Conservation (phyloP, 2,329 filamentous ascomycete genomes). For the Fusarium cyanostomum region DNA sequence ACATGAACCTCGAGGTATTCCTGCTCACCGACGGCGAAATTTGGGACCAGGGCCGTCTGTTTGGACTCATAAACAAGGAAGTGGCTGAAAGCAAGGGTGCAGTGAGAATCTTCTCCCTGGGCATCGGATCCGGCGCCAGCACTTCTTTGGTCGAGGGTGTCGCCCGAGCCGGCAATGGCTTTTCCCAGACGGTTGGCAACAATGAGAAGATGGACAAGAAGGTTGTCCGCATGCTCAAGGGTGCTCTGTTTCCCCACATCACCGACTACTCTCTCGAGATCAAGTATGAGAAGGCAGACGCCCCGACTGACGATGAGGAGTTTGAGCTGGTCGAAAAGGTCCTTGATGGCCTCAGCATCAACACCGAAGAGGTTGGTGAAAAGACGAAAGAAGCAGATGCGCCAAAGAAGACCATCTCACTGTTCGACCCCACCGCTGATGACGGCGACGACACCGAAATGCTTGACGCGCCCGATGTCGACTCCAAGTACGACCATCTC, state of each 20-base stretch:
- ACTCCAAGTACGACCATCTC: conserved; percentile 59
- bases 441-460: conserved; percentile 52
- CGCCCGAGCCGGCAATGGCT: conserved; percentile 64
- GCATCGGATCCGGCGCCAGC: conserved; percentile 62
- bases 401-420: conserved; percentile 60
- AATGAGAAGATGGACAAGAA: conserved; percentile 74
- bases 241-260: conserved; percentile 72
- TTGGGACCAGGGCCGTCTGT: conserved; percentile 56
- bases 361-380: conserved; percentile 20
- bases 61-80: conserved; percentile 56
- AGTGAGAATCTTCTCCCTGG: conserved; percentile 64
- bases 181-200: conserved; percentile 68
- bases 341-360: conserved; percentile 57
- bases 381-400: conserved; percentile 10
- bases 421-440: conserved; percentile 63
- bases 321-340: conserved; percentile 72
- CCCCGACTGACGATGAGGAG: conserved; percentile 54
- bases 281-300: conserved; percentile 57
- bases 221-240: conserved; percentile 79
- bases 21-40: conserved; percentile 67
- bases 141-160: conserved; percentile 64
- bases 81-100: conserved; percentile 52
- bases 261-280: conserved; percentile 71
- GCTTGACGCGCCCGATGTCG: conserved; percentile 28
- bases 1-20: conserved; percentile 63